A percentile compares a stretch with the other conserved stretches of the same genome.
phyloP scores from a whole-genome alignment of 257 asterid genomes.

The Ilex aquifolium region DNA sequence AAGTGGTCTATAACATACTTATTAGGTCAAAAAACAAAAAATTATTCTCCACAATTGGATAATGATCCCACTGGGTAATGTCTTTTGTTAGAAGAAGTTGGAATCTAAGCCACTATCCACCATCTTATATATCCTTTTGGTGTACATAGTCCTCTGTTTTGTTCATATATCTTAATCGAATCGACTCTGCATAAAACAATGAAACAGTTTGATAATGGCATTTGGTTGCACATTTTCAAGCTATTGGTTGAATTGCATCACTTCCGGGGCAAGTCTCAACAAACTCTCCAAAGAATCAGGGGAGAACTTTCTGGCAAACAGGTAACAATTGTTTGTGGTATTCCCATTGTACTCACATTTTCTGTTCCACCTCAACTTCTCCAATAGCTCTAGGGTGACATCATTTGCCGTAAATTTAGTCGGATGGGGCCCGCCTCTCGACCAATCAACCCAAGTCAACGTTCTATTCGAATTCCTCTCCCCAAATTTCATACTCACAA shows the following conservation, averaged over 20 bases:
- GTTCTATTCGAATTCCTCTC: conserved; percentile 43
- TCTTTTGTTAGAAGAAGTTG: too few species aligned
- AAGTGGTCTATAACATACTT: too few species aligned
- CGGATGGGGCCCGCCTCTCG: conserved; percentile 86
- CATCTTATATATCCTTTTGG: too few species aligned
- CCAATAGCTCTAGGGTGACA: conserved; percentile 39
- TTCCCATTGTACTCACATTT: conserved; percentile 66
- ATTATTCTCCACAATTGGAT: too few species aligned
- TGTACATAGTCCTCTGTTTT: too few species aligned
- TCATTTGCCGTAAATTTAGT: conserved; percentile 35
- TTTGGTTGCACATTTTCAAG: background rate
- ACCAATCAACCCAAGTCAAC: conserved; percentile 85
- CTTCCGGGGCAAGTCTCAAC: conserved; percentile 57
- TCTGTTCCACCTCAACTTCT: conserved; percentile 41
- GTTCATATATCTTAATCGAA: too few species aligned
- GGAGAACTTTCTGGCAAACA: conserved; percentile 85
- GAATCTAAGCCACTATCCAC: too few species aligned
- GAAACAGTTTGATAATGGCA: too few species aligned
- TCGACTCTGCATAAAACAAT: too few species aligned
- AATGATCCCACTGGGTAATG: too few species aligned
- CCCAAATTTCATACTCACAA: conserved; percentile 41
- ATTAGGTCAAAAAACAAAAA: too few species aligned
- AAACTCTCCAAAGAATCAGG: conserved; percentile 52
- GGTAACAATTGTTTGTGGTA: conserved; percentile 39
- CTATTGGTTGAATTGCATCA: conserved; percentile 53